Base-by-base conservation (phyloP, 1,284 basidiomycete genomes). In the Heterobasidion annosum region DNA sequence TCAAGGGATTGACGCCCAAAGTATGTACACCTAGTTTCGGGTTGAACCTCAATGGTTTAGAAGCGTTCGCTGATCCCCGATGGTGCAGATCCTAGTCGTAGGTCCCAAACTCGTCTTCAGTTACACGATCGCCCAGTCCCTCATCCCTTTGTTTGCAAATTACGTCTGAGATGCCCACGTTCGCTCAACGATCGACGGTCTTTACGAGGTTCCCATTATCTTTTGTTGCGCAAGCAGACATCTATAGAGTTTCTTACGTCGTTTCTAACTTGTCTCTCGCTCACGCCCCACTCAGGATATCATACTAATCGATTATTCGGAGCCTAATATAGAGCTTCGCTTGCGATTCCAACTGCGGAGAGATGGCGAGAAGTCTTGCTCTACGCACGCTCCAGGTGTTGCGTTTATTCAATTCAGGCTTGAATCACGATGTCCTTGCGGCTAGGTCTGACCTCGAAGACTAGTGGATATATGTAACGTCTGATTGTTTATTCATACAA, bases 51-150 rank as follows among this genome's bases (percentile, higher is more conserved):
- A 5, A 25, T 42, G 3, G 10, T 19, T 48, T n/a, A 52, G 37
- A 33, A 25, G 44, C 45, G 19, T 57, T 59, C 19, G 56, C 51
- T 16, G 18, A 42, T 42, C 8, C 16, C 49, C 34, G 4, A 42
- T 44, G 52, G 48, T 51, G n/a, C 65, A 92, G 91, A 91, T 98
- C 63, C 79, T 98, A 42, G 94, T 98, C 57, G 95, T 98, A 34
- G 96, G 95, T 53, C 96, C 96, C 56, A 98, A 99, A 75, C 82
- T 99, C 44, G 92, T 99, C 61, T 98, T 98, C 79, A 94, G 91
- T 63, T 98, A 97, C 76, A 99, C 96, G 32, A 81, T 98, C 8
- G 96, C 96, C 5, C 96, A 99, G 73, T 90, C 88, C 19, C 78
- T 99, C 67, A 98, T 99, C 73, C 96, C 96, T 47, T 77, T 88